These are phyloP conservation scores for Boletus reticuloceps DNA, from an alignment of 768 basidiomycete genomes.

Conservation along the genomic window DNA sequence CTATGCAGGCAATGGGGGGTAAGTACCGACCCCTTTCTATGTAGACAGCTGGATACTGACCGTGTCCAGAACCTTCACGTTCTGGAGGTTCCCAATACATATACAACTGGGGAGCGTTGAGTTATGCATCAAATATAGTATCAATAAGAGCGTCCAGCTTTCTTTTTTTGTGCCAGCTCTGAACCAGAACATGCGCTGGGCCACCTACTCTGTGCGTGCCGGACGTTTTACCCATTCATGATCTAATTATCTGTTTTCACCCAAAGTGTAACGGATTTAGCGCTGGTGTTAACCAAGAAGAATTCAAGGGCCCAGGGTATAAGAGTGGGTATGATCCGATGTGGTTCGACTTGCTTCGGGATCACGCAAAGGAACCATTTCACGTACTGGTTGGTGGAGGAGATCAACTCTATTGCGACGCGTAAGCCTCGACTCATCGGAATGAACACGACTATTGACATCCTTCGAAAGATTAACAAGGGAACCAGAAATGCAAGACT, in stretches of 20 bases:
- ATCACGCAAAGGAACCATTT: constrained; percentile 78
- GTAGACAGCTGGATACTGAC: neutral
- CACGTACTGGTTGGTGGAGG: constrained; percentile 94
- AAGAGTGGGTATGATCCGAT: constrained; percentile 84
- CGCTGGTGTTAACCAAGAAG: constrained; percentile 84
- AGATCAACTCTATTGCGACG: constrained; percentile 88
- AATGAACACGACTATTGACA: neutral
- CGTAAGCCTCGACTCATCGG: constrained; percentile 39
- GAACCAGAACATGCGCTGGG: constrained; percentile 87
- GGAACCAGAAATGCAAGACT: constrained; percentile 87
- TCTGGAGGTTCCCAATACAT: constrained; percentile 90
- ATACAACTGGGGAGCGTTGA: constrained; percentile 71
- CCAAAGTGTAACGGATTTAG: constrained; percentile 84
- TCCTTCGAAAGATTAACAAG: constrained; percentile 58
- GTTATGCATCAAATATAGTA: constrained; percentile 74
- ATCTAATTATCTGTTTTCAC: neutral
- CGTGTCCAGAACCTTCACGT: constrained; percentile 70
- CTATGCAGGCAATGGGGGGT: constrained; percentile 57
- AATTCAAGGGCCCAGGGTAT: constrained; percentile 80
- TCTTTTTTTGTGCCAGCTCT: constrained; percentile 82
- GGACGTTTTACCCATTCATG: neutral
- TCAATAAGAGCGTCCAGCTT: constrained; percentile 77
- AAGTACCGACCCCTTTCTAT: constrained; percentile 15
- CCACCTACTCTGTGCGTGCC: constrained; percentile 72
- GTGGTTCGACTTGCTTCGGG: constrained; percentile 88